Evolutionary conservation across 345 rosid genomes (phyloP), one percentile per base, ranked within the genome.

Genomic region (Trapa incisa): DNA sequence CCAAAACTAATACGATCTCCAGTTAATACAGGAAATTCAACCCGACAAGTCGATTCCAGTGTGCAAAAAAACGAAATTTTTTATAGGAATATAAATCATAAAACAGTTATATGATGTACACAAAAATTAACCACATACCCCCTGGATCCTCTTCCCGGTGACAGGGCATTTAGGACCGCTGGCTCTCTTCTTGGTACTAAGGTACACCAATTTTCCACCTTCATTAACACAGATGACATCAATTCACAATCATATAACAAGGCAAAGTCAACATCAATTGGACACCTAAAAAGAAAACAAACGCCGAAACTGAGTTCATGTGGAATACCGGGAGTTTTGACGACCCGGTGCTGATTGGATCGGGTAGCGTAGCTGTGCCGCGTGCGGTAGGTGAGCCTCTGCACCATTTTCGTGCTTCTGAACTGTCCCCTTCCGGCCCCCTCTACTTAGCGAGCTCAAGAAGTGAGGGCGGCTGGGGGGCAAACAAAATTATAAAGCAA

Each of bases 141-240:
- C 90, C 63, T 87, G 92, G 52, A 89, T 89, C 63, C 92, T 71
- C 78, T 89, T 85, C 45, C 91, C 90, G 54, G 67, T 64, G 48
- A 64, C 67, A 5, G 67, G 67, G 33, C 67, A 64, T 45, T 64
- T 64, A 50, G 67, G 67, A 12, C 67, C 67, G 48, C 79, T 87
- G 7, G 89, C 93, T 75, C 87, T 81, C 85, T 89, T 89, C 78
- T 87, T 85, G 1, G 89, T 85, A 47, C 76, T 87, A 79, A 85
- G 93, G 67, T 84, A 89, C 36, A 82, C 83, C 86, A 89, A 75
- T 75, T 82, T 89, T 68, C 96, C 93, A 60, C 91, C 96, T 86
- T 66, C 68, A 64, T 57, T 2, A 8, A 11, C 38, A 33, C 43
- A 6, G 35, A 32, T 32, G 16, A 35, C 15, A 32, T 9, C 1